A percentile compares a stretch with the other conserved stretches of the same genome.
Conservation (phyloP, 768 basidiomycete species). For the Phlebiopsis flavidoalba region DNA sequence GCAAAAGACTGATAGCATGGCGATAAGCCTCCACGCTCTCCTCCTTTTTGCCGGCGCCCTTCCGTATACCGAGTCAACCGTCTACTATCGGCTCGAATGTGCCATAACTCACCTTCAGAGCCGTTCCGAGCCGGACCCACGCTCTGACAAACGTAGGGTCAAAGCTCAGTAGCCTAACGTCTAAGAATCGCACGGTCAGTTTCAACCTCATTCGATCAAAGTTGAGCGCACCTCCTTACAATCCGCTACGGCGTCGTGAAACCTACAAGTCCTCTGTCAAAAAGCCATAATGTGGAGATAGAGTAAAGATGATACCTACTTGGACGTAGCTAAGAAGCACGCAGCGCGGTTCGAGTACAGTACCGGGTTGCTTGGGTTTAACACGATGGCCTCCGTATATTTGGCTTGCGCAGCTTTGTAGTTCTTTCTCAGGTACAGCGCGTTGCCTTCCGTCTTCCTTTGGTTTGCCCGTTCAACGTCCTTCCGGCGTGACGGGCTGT, state of each 20-base stretch:
- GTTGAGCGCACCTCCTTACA: not conserved
- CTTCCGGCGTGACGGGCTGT: no score
- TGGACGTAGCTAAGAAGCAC: slow-evolving; percentile 30
- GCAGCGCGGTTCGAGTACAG: slow-evolving; percentile 42
- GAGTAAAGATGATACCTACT: slow-evolving; percentile 18
- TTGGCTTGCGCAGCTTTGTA: slow-evolving; percentile 32
- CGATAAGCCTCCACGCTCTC: not conserved
- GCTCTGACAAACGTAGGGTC: not conserved
- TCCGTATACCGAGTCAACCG: no score
- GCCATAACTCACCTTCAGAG: not conserved
- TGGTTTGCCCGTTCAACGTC: no score
- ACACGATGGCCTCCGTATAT: slow-evolving; percentile 37
- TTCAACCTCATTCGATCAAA: no score
- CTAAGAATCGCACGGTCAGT: no score
- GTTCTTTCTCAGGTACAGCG: slow-evolving; percentile 28
- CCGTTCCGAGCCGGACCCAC: not conserved
- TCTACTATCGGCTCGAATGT: no score
- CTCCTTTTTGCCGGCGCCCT: not conserved
- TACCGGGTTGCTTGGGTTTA: slow-evolving; percentile 32
- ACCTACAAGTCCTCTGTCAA: no score
- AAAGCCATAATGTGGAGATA: no score
- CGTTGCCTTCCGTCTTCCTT: slow-evolving; percentile 29
- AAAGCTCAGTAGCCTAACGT: not conserved
- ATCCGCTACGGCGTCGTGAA: not conserved
- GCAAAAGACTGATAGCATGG: not conserved